These are phyloP conservation scores for Polyrhizophydium stewartii DNA, from an alignment of 371 early-diverging fungal genomes.

Conservation along the genomic window DNA sequence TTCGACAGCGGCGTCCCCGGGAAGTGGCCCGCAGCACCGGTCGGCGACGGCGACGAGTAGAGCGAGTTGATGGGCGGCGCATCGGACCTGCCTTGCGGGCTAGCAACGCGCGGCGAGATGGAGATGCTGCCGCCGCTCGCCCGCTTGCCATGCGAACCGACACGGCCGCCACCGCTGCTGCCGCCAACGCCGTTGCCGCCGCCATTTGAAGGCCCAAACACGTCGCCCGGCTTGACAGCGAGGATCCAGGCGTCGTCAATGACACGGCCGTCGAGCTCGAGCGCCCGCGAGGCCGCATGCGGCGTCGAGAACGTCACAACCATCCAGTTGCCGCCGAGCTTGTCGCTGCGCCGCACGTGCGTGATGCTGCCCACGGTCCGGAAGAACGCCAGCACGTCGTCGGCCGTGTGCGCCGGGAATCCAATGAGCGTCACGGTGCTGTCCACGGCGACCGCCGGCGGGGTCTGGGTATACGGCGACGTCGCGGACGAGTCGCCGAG, in stretches of 20 bases:
- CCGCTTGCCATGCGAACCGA: too few species aligned
- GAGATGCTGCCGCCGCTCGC: too few species aligned
- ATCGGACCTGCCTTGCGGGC: too few species aligned
- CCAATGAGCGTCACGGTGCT: neutral
- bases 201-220: neutral
- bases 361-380: neutral
- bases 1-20: too few species aligned
- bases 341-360: neutral
- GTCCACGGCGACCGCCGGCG: neutral
- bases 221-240: conserved; percentile 2
- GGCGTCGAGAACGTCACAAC: neutral
- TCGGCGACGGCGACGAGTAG: too few species aligned
- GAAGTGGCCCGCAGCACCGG: too few species aligned
- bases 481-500: too few species aligned
- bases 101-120: too few species aligned
- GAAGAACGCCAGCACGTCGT: neutral
- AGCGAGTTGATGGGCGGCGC: too few species aligned
- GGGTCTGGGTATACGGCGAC: neutral
- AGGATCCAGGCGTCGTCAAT: neutral
- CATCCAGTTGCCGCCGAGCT: neutral
- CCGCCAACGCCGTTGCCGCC: neutral
- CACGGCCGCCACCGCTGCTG: too few species aligned
- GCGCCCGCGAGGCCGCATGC: neutral
- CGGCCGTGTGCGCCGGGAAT: neutral
- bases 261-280: neutral